Evolutionary conservation across 2,329 filamentous ascomycete species (phyloP).

Genomic region (Anthostomella pinea): DNA sequence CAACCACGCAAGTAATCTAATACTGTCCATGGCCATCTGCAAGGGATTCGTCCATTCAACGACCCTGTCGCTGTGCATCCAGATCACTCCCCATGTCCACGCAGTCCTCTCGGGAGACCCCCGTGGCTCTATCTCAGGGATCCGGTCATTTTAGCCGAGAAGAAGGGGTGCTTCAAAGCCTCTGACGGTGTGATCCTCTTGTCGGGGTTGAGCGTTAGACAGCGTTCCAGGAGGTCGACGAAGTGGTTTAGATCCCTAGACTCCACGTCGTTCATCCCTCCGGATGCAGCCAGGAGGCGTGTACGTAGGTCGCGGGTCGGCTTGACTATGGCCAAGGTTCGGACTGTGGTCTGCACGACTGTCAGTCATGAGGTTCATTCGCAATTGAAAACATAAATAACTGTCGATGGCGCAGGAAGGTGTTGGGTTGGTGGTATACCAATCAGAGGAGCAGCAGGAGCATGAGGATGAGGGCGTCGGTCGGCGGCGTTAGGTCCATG

Average conservation of each 20-base stretch:
- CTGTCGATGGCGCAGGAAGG: conserved; percentile 7
- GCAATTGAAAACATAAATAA: too few species aligned
- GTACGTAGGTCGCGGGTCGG: conserved; percentile 79
- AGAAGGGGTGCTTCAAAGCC: conserved; percentile 86
- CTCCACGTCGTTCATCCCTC: conserved; percentile 71
- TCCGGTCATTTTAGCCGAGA: conserved; percentile 44
- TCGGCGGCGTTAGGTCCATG: too few species aligned
- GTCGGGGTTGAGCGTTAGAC: conserved; percentile 85
- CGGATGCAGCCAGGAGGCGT: conserved; percentile 70
- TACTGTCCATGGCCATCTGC: too few species aligned
- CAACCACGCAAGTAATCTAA: too few species aligned
- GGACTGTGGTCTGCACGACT: conserved; percentile 57
- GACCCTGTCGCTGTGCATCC: too few species aligned
- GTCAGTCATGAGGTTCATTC: too few species aligned
- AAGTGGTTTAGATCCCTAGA: conserved; percentile 78
- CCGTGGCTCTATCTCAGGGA: conserved; percentile 11
- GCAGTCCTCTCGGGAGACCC: conserved; percentile 4
- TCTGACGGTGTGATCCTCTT: conserved; percentile 85
- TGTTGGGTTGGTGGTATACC: background rate
- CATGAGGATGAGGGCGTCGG: too few species aligned
- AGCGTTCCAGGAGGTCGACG: conserved; percentile 83
- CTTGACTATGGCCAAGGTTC: conserved; percentile 67
- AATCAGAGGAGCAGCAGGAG: background rate
- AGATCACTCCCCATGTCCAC: conserved; percentile 2
- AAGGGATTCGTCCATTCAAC: too few species aligned